Percentiles rank a stretch among this genome's conserved stretches.
These are phyloP conservation scores for Purshia tridentata DNA, from an alignment of 306 rosid genomes.

Conservation along the genomic window DNA sequence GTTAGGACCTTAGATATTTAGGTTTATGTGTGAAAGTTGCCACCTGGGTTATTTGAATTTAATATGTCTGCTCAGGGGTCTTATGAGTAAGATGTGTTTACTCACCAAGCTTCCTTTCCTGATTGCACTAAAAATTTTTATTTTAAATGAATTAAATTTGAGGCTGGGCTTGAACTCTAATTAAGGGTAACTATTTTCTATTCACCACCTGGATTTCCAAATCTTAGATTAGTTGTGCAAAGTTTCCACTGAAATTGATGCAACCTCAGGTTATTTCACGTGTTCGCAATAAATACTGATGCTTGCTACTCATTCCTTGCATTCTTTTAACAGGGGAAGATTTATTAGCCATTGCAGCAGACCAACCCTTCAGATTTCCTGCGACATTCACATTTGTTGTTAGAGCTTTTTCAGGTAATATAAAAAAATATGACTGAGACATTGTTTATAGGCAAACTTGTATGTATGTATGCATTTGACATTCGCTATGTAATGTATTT, in stretches of 20 bases:
- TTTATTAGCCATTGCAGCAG: conserved; percentile 89
- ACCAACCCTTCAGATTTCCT: conserved; percentile 97
- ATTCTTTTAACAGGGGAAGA: conserved; percentile 79
- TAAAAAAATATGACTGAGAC: conserved; percentile 16
- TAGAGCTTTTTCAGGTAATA: conserved; percentile 95
- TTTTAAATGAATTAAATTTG: conserved; percentile 9
- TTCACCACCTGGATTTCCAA: conserved; percentile 11
- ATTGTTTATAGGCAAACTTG: neutral
- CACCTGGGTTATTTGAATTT: neutral
- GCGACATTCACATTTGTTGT: conserved; percentile 99
- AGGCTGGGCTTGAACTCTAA: conserved; percentile 5
- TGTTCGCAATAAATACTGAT: conserved; percentile 4
- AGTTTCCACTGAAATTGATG: conserved; percentile 10
- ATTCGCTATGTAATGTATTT: neutral
- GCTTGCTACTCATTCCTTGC: conserved; percentile 30
- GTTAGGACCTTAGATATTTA: neutral
- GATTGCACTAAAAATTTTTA: neutral
- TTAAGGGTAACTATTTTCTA: neutral
- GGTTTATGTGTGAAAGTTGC: neutral
- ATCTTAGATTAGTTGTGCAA: conserved; percentile 13
- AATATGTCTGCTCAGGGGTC: neutral
- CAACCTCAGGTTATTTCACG: conserved; percentile 18
- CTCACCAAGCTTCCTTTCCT: neutral
- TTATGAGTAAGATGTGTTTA: neutral
- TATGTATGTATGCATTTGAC: neutral